Conservation (phyloP, 148 eudicot species). For the Rhododendron simsii region DNA sequence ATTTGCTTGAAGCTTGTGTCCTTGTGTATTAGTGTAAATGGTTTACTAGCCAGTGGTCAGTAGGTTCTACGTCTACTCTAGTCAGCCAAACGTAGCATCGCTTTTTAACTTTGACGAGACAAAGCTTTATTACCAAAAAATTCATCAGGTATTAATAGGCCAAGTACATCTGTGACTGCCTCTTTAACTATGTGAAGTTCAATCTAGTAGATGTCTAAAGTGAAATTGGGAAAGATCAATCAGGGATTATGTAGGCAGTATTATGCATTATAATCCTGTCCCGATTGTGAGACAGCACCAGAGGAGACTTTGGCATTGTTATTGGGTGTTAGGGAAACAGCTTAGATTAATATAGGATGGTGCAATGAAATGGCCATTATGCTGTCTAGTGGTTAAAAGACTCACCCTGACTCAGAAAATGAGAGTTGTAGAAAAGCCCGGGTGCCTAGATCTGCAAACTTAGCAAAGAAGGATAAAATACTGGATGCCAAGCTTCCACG, state of each 20-base stretch:
- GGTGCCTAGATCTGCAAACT: not conserved
- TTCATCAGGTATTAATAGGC: not conserved
- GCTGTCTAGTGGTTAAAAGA: not conserved
- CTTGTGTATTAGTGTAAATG: not conserved
- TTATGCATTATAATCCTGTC: not conserved
- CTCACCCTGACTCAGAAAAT: not conserved
- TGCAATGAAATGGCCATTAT: not conserved
- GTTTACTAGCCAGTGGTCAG: not conserved
- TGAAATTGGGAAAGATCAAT: not conserved
- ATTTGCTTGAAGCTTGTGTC: not conserved
- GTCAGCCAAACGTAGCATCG: not conserved
- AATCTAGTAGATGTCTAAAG: not conserved
- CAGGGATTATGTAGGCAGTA: not conserved
- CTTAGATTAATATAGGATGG: not conserved
- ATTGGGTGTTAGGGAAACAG: not conserved
- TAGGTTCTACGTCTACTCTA: not conserved
- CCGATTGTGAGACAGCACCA: not conserved
- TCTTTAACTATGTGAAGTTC: not conserved
- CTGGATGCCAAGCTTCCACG: not conserved
- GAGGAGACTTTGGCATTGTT: not conserved
- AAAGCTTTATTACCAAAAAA: not conserved
- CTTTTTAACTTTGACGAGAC: not conserved
- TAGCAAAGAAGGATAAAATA: not conserved
- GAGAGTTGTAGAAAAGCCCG: not conserved
- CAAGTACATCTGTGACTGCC: not conserved